phyloP scores from a whole-genome alignment of 2,329 filamentous ascomycete species.

The Ceratocystis cubensis region DNA sequence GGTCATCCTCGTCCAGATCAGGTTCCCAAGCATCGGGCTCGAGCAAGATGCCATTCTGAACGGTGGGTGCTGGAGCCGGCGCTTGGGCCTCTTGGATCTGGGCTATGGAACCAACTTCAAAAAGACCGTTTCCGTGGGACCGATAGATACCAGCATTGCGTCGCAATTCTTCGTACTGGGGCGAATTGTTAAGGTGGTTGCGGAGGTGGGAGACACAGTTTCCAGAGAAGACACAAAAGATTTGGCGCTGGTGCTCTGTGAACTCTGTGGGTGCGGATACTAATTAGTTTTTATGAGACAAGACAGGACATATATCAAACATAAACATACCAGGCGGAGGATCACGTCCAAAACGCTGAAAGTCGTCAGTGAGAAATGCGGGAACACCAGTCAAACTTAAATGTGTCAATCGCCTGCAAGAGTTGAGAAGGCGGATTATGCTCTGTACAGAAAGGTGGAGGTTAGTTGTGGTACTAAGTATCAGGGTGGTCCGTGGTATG shows the following conservation, averaged over 20 bases:
- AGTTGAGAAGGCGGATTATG: constrained; percentile 77
- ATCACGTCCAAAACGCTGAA: constrained; percentile 73
- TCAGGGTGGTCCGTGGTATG: too few species aligned
- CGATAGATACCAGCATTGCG: constrained; percentile 20
- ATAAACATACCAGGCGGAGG: constrained; percentile 54
- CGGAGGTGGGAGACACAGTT: constrained; percentile 67
- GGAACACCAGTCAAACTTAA: constrained; percentile 87
- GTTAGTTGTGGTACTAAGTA: not conserved
- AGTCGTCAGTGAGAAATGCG: constrained; percentile 74
- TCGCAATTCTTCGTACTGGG: constrained; percentile 36
- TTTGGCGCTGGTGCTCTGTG: constrained; percentile 83
- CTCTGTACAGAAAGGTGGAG: constrained; percentile 36
- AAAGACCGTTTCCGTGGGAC: not conserved
- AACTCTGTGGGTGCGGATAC: constrained; percentile 52
- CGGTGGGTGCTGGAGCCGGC: not conserved
- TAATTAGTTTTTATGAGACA: not conserved
- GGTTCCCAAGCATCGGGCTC: not conserved
- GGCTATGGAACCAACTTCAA: not conserved
- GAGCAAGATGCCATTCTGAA: not conserved
- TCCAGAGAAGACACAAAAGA: constrained; percentile 96
- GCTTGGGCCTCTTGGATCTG: not conserved
- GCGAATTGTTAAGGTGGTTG: constrained; percentile 55
- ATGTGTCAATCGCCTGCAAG: constrained; percentile 84
- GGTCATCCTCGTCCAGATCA: constrained; percentile 9
- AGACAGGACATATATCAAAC: not conserved